Evolutionary conservation across 345 rosid genomes (phyloP).

Genomic region (Tarenaya hassleriana): DNA sequence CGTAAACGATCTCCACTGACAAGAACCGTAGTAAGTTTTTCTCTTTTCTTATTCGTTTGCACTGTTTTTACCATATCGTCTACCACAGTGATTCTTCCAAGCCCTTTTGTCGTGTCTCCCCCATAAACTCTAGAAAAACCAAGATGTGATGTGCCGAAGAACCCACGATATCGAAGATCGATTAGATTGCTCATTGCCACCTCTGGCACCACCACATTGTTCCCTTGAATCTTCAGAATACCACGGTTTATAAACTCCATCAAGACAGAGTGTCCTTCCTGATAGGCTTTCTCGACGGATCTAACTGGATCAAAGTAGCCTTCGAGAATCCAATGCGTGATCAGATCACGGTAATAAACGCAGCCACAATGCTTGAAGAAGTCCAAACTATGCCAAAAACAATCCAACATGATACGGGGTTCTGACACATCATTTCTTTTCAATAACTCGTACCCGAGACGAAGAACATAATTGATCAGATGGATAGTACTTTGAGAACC

Average conservation of each 20-base stretch:
- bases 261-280: conserved; percentile 37
- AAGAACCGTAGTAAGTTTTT: conserved; percentile 31
- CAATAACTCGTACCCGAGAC: conserved; percentile 25
- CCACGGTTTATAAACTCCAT: conserved; percentile 44
- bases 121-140: conserved; percentile 34
- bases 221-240: conserved; percentile 41
- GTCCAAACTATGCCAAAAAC: conserved; percentile 47
- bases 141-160: conserved; percentile 23
- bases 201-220: conserved; percentile 40
- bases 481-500: neutral
- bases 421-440: neutral
- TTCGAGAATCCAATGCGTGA: conserved; percentile 62
- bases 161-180: conserved; percentile 31
- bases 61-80: conserved; percentile 50
- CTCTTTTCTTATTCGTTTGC: conserved; percentile 18
- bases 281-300: conserved; percentile 37
- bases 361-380: conserved; percentile 30
- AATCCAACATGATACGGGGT: conserved; percentile 19
- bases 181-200: conserved; percentile 18
- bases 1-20: conserved; percentile 38
- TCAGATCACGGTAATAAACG: conserved; percentile 47
- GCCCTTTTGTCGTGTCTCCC: conserved; percentile 18
- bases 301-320: conserved; percentile 43
- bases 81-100: conserved; percentile 37
- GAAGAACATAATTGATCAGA: conserved; percentile 10